Evolutionary conservation across 306 rosid species (phyloP).

Genomic region (Carpinus viminea): DNA sequence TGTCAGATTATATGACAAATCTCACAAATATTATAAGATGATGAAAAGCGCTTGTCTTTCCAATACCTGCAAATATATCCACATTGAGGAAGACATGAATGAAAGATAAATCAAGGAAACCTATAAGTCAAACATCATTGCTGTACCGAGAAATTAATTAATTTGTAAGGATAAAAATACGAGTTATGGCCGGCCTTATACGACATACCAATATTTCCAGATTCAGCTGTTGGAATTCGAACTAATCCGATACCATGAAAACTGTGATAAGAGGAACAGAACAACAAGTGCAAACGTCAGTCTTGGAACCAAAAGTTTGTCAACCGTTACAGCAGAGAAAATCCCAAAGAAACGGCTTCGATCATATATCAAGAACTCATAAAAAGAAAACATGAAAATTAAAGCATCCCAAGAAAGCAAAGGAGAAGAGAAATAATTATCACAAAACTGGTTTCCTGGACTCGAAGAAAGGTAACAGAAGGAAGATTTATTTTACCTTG

Average conservation of each 20-base stretch:
- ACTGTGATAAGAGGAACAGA: conserved; percentile 38
- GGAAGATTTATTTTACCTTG: conserved; percentile 47
- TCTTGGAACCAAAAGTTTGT: conserved; percentile 41
- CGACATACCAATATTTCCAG: conserved; percentile 43
- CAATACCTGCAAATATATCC: background rate
- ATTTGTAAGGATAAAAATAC: background rate
- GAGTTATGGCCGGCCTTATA: background rate
- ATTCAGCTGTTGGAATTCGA: conserved; percentile 27
- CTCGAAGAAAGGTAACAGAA: conserved; percentile 7
- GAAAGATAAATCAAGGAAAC: background rate
- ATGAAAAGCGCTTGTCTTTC: background rate
- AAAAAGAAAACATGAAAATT: conserved; percentile 1
- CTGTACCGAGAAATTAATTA: background rate
- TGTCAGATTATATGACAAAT: conserved; percentile 16
- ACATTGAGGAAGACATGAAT: background rate
- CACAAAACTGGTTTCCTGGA: background rate
- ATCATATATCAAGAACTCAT: conserved; percentile 11
- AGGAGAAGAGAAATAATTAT: background rate
- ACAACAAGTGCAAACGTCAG: conserved; percentile 45
- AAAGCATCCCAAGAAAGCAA: background rate
- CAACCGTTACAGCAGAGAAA: conserved; percentile 27
- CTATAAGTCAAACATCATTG: background rate
- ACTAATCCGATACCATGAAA: conserved; percentile 38
- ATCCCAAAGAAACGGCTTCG: conserved; percentile 10
- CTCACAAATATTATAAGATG: conserved; percentile 20